Evolutionary conservation across 192 early-diverging fungal species (phyloP).

Genomic region (Paraglomus brasilianum): DNA sequence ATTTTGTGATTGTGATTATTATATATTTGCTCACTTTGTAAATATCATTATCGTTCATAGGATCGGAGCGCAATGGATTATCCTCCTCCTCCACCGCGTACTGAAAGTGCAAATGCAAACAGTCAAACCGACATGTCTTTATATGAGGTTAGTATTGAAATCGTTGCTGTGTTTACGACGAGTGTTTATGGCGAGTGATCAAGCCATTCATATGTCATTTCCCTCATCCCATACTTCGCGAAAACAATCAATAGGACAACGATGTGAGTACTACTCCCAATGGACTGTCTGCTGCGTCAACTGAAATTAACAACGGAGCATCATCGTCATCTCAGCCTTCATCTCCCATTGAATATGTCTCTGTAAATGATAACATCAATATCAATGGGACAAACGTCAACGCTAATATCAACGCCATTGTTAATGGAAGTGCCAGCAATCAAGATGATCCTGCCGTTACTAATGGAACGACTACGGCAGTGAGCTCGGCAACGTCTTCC

Average conservation of each 20-base stretch:
- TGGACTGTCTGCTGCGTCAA: neutral
- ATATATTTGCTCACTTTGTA: too few species aligned
- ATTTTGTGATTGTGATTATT: neutral
- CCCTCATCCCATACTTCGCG: too few species aligned
- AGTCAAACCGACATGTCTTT: constrained; percentile 10
- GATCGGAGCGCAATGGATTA: constrained; percentile 42
- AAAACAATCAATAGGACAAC: neutral
- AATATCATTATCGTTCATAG: constrained; percentile 18
- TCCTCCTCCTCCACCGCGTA: constrained; percentile 31
- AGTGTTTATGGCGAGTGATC: too few species aligned
- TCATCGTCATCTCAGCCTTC: constrained; percentile 10
- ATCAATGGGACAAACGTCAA: constrained; percentile 13
- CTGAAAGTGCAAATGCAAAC: constrained; percentile 13
- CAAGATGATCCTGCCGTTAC: neutral
- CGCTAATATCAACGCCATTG: constrained; percentile 10
- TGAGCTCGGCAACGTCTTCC: too few species aligned
- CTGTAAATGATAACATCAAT: neutral
- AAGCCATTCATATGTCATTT: too few species aligned
- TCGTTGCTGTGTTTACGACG: neutral
- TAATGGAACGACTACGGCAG: neutral
- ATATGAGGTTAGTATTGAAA: neutral
- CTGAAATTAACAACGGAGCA: neutral
- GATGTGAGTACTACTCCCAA: constrained; percentile 13
- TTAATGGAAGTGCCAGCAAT: neutral
- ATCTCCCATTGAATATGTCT: constrained; percentile 21